Evolutionary conservation across 179 eudicot species (phyloP).

Genomic region (Actinidia chinensis): DNA sequence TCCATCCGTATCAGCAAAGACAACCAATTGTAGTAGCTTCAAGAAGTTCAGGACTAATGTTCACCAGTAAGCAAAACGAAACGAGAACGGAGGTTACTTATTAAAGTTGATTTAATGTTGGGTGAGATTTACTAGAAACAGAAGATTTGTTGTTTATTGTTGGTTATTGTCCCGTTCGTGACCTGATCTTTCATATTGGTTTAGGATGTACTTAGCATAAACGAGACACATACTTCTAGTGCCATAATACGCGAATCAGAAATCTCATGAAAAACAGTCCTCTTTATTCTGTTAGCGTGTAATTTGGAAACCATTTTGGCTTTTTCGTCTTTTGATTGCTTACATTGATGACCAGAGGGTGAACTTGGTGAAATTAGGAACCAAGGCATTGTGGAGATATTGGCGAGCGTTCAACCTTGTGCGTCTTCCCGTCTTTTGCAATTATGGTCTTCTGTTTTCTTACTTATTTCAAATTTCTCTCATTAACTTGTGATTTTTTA

Average conservation of each 20-base stretch:
- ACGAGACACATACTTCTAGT: too few relatives aligned
- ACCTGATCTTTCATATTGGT: too few relatives aligned
- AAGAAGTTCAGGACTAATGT: constrained; percentile 55
- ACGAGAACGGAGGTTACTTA: too few relatives aligned
- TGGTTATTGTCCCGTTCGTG: too few relatives aligned
- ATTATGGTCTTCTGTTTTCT: neutral
- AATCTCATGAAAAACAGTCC: too few relatives aligned
- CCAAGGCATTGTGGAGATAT: constrained; percentile 82
- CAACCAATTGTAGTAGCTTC: constrained; percentile 39
- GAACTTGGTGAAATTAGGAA: constrained; percentile 73
- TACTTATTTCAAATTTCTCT: neutral
- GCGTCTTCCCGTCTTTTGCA: constrained; percentile 22
- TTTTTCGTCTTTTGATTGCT: neutral
- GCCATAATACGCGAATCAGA: too few relatives aligned
- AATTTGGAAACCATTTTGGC: neutral
- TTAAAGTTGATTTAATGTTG: too few relatives aligned
- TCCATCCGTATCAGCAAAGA: constrained; percentile 54
- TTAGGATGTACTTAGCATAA: too few relatives aligned
- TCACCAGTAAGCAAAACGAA: constrained; percentile 26
- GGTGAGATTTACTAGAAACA: too few relatives aligned
- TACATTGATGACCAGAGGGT: constrained; percentile 47
- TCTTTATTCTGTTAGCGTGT: neutral
- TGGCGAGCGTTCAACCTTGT: constrained; percentile 79
- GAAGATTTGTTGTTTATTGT: too few relatives aligned
- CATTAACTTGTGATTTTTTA: neutral